Percentiles rank a stretch among this genome's conserved stretches.
Conservation (phyloP, 1,139 yeast genomes). For the Diutina scorzettiae region DNA sequence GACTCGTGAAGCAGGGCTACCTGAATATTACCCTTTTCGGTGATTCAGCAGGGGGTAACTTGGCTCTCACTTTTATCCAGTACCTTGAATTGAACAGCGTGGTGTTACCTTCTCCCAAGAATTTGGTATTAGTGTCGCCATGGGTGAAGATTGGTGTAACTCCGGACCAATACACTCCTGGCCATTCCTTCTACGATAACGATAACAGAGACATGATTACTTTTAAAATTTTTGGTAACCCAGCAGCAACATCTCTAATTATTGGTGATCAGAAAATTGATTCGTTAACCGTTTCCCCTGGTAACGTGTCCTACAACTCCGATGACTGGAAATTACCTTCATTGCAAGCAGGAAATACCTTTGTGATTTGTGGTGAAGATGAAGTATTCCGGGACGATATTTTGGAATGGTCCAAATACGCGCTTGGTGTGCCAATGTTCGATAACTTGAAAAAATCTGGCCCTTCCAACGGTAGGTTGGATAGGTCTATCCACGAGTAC, state of each 20-base stretch:
- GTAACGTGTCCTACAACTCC: slow-evolving; percentile 11
- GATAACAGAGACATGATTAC: slow-evolving; percentile 21
- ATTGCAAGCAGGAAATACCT: slow-evolving; percentile 11
- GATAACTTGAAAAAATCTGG: slow-evolving; percentile 10
- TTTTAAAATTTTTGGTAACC: slow-evolving; percentile 8
- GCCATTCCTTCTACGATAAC: slow-evolving; percentile 26
- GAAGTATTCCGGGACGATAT: slow-evolving; percentile 33
- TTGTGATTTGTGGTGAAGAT: slow-evolving; percentile 30
- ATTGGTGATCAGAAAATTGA: slow-evolving; percentile 11
- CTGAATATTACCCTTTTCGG: slow-evolving; percentile 14
- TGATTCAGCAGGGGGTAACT: slow-evolving; percentile 34
- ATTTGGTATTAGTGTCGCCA: slow-evolving; percentile 26
- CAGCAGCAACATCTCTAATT: slow-evolving; percentile 8
- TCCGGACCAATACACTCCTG: slow-evolving; percentile 13
- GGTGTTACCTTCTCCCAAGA: slow-evolving; percentile 14
- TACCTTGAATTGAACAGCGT: neutral
- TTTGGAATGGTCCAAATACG: slow-evolving; percentile 23
- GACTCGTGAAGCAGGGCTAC: neutral
- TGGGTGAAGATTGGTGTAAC: slow-evolving; percentile 23
- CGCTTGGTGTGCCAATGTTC: slow-evolving; percentile 18
- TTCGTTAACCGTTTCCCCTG: slow-evolving; percentile 13
- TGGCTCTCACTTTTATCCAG: slow-evolving; percentile 20
- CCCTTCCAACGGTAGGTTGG: neutral
- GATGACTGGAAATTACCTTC: slow-evolving; percentile 9
- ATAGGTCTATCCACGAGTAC: neutral